Conservation (phyloP, 768 basidiomycete species). For the Mycena vitilis region DNA sequence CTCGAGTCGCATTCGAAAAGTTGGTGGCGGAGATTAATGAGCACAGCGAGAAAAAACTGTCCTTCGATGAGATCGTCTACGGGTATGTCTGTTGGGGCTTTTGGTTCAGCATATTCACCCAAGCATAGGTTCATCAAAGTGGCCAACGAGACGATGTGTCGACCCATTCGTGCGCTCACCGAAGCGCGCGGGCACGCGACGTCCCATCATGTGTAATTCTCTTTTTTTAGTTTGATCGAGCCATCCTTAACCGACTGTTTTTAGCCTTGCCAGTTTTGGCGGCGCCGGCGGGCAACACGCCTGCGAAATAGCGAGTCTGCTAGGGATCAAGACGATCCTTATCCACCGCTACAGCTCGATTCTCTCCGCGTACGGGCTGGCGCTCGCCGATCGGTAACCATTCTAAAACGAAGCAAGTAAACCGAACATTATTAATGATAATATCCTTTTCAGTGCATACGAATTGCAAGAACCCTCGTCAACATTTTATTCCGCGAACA, state of each 20-base stretch:
- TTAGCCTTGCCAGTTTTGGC: conserved; percentile 86
- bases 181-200: conserved; percentile 91
- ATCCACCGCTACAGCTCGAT: conserved; percentile 95
- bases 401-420: background rate
- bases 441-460: conserved; percentile 70
- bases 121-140: conserved; percentile 87
- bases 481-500: conserved; percentile 74
- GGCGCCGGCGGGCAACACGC: conserved; percentile 94
- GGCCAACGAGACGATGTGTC: conserved; percentile 96
- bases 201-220: conserved; percentile 70
- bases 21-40: conserved; percentile 79
- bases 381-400: conserved; percentile 78
- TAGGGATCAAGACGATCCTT: conserved; percentile 89
- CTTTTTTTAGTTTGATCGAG: background rate
- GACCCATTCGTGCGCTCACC: conserved; percentile 91
- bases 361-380: conserved; percentile 94
- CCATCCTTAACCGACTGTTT: conserved; percentile 7
- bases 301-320: conserved; percentile 87
- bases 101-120: background rate
- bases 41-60: conserved; percentile 66
- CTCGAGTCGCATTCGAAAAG: conserved; percentile 72
- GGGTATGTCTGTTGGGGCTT: conserved; percentile 62
- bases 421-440: background rate
- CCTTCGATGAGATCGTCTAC: conserved; percentile 88
- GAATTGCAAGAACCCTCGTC: conserved; percentile 94